phyloP scores from a whole-genome alignment of 2,329 filamentous ascomycete genomes.

The Colletotrichum navitas region DNA sequence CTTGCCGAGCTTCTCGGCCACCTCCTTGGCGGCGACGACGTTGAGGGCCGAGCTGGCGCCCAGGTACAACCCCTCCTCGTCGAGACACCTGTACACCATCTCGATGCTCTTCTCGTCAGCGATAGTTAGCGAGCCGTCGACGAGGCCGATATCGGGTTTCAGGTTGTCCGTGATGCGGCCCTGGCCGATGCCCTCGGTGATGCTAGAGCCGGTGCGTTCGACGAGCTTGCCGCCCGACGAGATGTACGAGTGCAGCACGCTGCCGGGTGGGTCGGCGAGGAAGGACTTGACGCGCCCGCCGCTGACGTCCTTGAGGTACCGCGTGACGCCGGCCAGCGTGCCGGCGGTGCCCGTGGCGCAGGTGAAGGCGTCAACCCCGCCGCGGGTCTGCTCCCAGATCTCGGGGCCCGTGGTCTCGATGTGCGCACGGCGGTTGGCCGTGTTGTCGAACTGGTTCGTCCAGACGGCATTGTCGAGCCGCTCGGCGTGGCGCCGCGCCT shows the following conservation, averaged over 20 bases:
- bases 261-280: conserved; percentile 94
- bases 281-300: conserved; percentile 85
- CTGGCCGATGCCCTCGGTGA: conserved; percentile 98
- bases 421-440: conserved; percentile 91
- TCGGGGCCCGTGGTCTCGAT: conserved; percentile 97
- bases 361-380: conserved; percentile 92
- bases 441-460: conserved; percentile 99
- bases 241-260: conserved; percentile 93
- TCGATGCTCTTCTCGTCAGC: conserved; percentile 94
- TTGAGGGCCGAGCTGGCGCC: conserved; percentile 95
- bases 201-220: conserved; percentile 87
- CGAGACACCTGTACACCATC: conserved; percentile 97
- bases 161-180: conserved; percentile 97
- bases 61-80: conserved; percentile 95
- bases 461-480: conserved; percentile 88
- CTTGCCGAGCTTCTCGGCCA: conserved; percentile 89
- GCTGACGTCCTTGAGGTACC: conserved; percentile 88
- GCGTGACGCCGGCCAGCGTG: conserved; percentile 88
- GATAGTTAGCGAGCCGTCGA: conserved; percentile 89
- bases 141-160: conserved; percentile 81
- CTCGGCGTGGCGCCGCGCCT: conserved; percentile 91
- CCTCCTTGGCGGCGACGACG: conserved; percentile 93
- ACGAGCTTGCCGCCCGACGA: conserved; percentile 83
- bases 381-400: conserved; percentile 92
- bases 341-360: conserved; percentile 95